Percentiles rank a stretch among this genome's conserved stretches.
phyloP scores from a whole-genome alignment of 768 basidiomycete species.

The Melanogaster broomeanus region DNA sequence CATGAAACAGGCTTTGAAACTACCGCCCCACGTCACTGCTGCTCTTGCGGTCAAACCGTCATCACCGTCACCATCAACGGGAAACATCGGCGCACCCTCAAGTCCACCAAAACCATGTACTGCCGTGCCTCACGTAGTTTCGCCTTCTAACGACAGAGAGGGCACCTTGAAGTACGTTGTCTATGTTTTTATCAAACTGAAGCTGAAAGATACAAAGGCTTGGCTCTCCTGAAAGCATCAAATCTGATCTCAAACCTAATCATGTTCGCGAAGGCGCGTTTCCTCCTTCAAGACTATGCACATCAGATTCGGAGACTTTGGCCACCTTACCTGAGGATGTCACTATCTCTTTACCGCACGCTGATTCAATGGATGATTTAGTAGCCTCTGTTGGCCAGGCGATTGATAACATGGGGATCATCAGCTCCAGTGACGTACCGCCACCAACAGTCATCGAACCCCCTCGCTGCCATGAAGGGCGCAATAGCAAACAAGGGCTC shows the following conservation, averaged over 20 bases:
- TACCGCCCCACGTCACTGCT: slow-evolving; percentile 55
- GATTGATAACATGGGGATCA: slow-evolving; percentile 41
- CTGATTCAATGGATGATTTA: slow-evolving; percentile 39
- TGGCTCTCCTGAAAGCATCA: slow-evolving; percentile 28
- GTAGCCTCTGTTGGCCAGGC: slow-evolving; percentile 39
- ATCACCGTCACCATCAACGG: slow-evolving; percentile 17
- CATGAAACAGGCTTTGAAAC: slow-evolving; percentile 59
- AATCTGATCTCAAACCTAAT: slow-evolving; percentile 14
- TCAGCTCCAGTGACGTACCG: slow-evolving; percentile 31
- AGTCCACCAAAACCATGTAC: slow-evolving; percentile 25
- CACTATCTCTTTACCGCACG: slow-evolving; percentile 21
- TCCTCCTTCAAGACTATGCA: slow-evolving; percentile 44
- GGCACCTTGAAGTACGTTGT: slow-evolving; percentile 19
- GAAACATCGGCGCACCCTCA: slow-evolving; percentile 24
- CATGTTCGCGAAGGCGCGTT: slow-evolving; percentile 68
- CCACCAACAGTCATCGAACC: slow-evolving; percentile 44
- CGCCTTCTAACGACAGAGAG: slow-evolving; percentile 7
- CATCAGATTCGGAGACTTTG: slow-evolving; percentile 19
- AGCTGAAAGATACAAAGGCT: background rate
- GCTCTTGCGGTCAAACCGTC: slow-evolving; percentile 33
- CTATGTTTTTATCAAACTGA: background rate
- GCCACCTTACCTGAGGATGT: slow-evolving; percentile 19
- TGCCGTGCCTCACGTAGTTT: background rate
- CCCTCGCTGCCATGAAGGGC: slow-evolving; percentile 35
- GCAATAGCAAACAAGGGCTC: slow-evolving; percentile 23